Evolutionary conservation across 2,329 filamentous ascomycete genomes (phyloP), one percentile per base, ranked within the genome.

Genomic region (Diaporthe caulivora): DNA sequence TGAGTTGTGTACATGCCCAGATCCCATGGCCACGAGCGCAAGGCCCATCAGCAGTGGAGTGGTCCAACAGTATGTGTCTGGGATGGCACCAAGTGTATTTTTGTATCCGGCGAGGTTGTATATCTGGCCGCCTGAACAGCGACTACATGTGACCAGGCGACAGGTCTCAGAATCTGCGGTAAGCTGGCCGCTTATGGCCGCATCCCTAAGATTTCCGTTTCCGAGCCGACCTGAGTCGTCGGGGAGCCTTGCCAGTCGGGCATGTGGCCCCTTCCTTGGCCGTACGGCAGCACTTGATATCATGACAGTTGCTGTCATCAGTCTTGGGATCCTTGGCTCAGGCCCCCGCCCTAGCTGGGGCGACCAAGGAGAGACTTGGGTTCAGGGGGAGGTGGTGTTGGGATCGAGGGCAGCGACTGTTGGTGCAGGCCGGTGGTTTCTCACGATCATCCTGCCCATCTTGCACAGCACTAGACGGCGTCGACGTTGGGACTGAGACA

Each of bases 111-210:
- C 34, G 13, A 47, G 44, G n/a, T 40, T 26, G 29, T 67, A 29
- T 53, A 67, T 21, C 21, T 67, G 62, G 62, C 62, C 62, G 26
- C 62, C 62, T 65, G 60, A 65, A 49, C 10, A 37, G 26, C 26
- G 42, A 65, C 24, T 49, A 65, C 34, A 49, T 64, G 40, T 49
- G 60, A 49, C 60, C 60, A 24, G 60, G 60, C 44, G 60, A 65
- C 60, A 40, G 24, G 68, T 60, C 53, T 71, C 68, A 53, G 54
- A 62, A 29, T 53, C n/a, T 47, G 55, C 58, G 34, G 68, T 71
- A 71, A 71, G 55, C 42, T 71, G 42, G 55, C 44, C 55, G 42
- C 44, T 51, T 51, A 37, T 60, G 54, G 55, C 42, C 68, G 34
- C 55, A 51, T n/a, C n/a, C 34, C 42, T 15, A 40, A 60, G 53